Base-by-base conservation (phyloP, 306 rosid genomes). In the Heteromeles arbutifolia region DNA sequence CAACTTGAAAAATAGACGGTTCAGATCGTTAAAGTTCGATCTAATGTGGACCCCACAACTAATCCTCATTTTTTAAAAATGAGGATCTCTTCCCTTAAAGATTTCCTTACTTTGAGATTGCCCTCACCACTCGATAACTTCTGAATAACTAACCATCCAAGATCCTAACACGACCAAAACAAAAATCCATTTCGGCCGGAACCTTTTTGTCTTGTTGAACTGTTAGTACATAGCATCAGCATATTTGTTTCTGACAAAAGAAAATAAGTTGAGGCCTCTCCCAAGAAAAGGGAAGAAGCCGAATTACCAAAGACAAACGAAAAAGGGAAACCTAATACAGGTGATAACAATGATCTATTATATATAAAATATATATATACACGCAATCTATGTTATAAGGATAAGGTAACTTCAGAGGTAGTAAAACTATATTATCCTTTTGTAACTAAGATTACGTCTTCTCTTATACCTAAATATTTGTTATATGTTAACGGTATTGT, bases 351-450 rank as follows among this genome's bases (percentile, higher is more conserved):
- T 70, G n/a, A 54, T 52, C 29, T 11, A 2, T 21, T 54, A 2
- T n/a, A 4, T 58, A 37, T 15, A 54, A 72, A 53, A 52, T 11
- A 56, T 37, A 37, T 34, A 32, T 5, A 22, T 11, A 28, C 18
- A 50, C 18, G 21, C 54, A 41, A 37, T 37, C 31, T 2, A 41
- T 39, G 34, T 43, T 26, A 25, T 43, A 25, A 25, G 69, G 69
- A 74, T 61, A 74, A 61, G 18, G 13, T 41, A 63, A 15, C 43
- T 73, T 65, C 43, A 59, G 58, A 18, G 29, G 48, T 10, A 1
- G 52, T 25, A 74, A 74, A 74, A 41, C 58, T 61, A 74, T 8
- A 61, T 74, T 74, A 61, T 74, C 77, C 69, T 59, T 69, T 59
- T 19, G 11, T 15, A 37, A 73, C 39, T 57, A 73, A 39, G 76